Base-by-base conservation (phyloP, 2,329 filamentous ascomycete genomes). In the Achaetomium macrosporum region DNA sequence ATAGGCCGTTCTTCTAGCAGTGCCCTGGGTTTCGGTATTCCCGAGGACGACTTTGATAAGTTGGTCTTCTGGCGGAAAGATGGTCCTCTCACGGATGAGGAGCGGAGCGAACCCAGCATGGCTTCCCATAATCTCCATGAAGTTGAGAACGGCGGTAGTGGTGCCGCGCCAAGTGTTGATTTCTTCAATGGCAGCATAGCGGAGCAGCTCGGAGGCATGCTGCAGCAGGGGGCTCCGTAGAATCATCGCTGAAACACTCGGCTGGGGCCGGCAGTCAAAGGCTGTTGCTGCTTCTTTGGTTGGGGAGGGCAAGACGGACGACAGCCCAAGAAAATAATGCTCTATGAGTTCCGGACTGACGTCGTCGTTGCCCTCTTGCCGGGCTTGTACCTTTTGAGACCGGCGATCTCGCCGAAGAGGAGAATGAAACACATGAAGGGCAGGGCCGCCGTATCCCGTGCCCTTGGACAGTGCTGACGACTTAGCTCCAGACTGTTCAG, bases 101-200 rank as follows among this genome's bases (percentile, higher is more conserved):
- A 72, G 57, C 6, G 50, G 25, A 1, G 62, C 57, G 2, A 68
- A 70, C 8, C 57, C 56, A 2, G 61, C 50, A 52, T 74, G 68
- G 6, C 43, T 56, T 2, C 62, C 62, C 11, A 78, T 51, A 0
- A 61, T 56, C 2, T 63, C 51, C 2, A 78, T 48, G 51, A 79
- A 72, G 19, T 64, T 60, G 8, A 77, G 56, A 3, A 75, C 57
- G 2, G 62, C 63, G 7, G 62, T 57, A 55, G 77, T 75, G 0
- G 76, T 55, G 0, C 54, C 29, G 8, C 45, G 40, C 1, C 59
- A 59, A 2, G 41, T 36, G 13, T 58, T 48, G 4, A 68, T 63
- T 12, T 69, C 67, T 3, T 66, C 56, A 5, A 67, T 57, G 5
- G 59, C 58, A 1, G 61, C 59, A 35, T 63, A 58, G 2, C 61